Evolutionary conservation across 192 early-diverging fungal genomes (phyloP), one percentile per base, ranked within the genome.

Genomic region (Pilaira anomala): DNA sequence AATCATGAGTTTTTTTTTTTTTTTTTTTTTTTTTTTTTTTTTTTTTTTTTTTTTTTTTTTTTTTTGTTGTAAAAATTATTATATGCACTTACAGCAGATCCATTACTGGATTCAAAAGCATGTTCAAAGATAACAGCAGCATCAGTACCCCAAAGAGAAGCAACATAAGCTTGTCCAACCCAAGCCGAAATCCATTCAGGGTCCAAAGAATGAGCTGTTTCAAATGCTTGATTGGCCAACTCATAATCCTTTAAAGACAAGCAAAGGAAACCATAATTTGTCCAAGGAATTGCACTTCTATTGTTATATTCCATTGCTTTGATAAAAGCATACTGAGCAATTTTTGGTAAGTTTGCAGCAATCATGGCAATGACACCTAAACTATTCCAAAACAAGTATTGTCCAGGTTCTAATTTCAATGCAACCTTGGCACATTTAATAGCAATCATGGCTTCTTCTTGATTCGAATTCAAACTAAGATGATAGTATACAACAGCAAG

Each of bases 241-340:
- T 92, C 91, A 13, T 83, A 48, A 58, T 98, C 93, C 22, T 78
- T 64, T 11, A 84, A 72, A 6, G 85, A 66, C 48, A 94, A 62
- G 69, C 88, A 95, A 14, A 96, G 72, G 67, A 83, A 88, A 5
- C 93, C 96, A 33, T 93, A 77, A 70, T 93, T 95, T 1, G 85
- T 80, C 94, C 93, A 97, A 7, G 88, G 74, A 18, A 79, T 60
- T 1, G 84, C 76, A 57, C 68, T 63, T 85, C 82, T 76, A 5
- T 84, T 67, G 48, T 89, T 84, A 48, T 76, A 77, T 49, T 91
- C 85, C 29, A 88, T 81, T 13, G 96, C 82, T 67, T 85, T 80
- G 61, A 96, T 89, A 62, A 96, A 85, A 1, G 91, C 85, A 66
- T 95, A 89, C 68, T 98, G 96, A 48, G 87, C 84, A 42, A 94